Evolutionary conservation across 1,284 basidiomycete species (phyloP).

Genomic region (Polyporus tsugae): DNA sequence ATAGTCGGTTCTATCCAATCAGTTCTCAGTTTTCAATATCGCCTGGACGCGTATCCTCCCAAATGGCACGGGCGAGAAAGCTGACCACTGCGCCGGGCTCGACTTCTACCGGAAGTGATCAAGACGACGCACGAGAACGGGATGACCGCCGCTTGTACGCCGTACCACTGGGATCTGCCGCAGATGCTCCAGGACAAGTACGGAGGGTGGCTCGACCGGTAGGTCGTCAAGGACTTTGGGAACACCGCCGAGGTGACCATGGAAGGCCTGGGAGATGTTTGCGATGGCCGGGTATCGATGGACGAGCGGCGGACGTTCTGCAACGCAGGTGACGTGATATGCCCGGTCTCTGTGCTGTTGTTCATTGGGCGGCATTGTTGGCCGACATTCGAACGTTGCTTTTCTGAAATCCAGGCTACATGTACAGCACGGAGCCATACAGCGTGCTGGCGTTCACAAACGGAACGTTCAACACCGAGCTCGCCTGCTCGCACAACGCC

Average conservation of each 20-base stretch:
- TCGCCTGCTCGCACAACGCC: slow-evolving; percentile 4
- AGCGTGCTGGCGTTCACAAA: background rate
- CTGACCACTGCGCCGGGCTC: slow-evolving; percentile 68
- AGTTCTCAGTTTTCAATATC: too few species aligned
- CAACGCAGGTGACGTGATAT: background rate
- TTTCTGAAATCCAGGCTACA: background rate
- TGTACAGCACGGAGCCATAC: background rate
- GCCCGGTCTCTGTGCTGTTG: too few species aligned
- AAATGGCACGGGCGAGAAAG: slow-evolving; percentile 71
- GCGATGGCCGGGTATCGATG: slow-evolving; percentile 8
- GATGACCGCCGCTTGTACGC: slow-evolving; percentile 71
- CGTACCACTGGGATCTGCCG: slow-evolving; percentile 83
- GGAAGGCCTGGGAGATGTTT: background rate
- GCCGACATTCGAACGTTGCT: background rate
- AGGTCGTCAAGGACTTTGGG: slow-evolving; percentile 48
- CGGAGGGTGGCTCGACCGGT: background rate
- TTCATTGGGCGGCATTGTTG: background rate
- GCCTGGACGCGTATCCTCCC: slow-evolving; percentile 80
- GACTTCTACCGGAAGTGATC: slow-evolving; percentile 71
- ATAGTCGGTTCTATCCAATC: too few species aligned
- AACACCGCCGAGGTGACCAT: slow-evolving; percentile 34
- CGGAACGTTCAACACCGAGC: slow-evolving; percentile 3
- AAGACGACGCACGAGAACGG: slow-evolving; percentile 65
- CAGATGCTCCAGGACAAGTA: slow-evolving; percentile 74
- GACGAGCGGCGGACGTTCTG: slow-evolving; percentile 9